These are phyloP conservation scores for Rugosomyces carneus DNA, from an alignment of 1,284 basidiomycete species.

Conservation along the genomic window DNA sequence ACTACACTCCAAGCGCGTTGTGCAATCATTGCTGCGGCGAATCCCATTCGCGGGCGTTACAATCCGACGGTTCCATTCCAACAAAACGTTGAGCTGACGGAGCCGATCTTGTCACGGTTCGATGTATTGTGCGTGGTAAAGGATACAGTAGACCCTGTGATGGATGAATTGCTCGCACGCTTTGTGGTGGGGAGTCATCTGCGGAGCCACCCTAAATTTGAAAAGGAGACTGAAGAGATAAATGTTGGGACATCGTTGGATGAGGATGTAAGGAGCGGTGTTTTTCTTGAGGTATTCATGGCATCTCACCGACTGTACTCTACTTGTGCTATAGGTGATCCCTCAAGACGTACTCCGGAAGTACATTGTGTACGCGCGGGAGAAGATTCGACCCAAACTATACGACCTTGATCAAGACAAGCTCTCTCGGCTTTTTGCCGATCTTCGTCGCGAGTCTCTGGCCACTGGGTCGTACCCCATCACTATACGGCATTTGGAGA, in stretches of 20 bases:
- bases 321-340: constrained; percentile 62
- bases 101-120: constrained; percentile 98
- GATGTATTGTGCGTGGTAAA: constrained; percentile 98
- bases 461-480: constrained; percentile 98
- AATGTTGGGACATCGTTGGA: constrained; percentile 86
- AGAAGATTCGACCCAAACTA: constrained; percentile 88
- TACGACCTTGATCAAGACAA: constrained; percentile 97
- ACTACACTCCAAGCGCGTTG: constrained; percentile 96
- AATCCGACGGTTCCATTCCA: constrained; percentile 97
- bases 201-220: constrained; percentile 91
- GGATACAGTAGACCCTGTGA: constrained; percentile 93
- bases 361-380: constrained; percentile 98
- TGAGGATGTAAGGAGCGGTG: constrained; percentile 67
- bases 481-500: constrained; percentile 96
- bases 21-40: constrained; percentile 96
- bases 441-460: constrained; percentile 91
- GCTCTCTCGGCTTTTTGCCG: constrained; percentile 90
- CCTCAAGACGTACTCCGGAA: constrained; percentile 96
- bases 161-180: constrained; percentile 93
- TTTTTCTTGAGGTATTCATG: neutral
- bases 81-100: constrained; percentile 98
- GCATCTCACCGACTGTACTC: constrained; percentile 4
- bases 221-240: constrained; percentile 80
- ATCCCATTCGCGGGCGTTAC: constrained; percentile 93
- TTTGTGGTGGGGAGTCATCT: constrained; percentile 97